These are phyloP conservation scores for Kodamaea leandrae DNA, from an alignment of 805 yeast species.

Conservation along the genomic window DNA sequence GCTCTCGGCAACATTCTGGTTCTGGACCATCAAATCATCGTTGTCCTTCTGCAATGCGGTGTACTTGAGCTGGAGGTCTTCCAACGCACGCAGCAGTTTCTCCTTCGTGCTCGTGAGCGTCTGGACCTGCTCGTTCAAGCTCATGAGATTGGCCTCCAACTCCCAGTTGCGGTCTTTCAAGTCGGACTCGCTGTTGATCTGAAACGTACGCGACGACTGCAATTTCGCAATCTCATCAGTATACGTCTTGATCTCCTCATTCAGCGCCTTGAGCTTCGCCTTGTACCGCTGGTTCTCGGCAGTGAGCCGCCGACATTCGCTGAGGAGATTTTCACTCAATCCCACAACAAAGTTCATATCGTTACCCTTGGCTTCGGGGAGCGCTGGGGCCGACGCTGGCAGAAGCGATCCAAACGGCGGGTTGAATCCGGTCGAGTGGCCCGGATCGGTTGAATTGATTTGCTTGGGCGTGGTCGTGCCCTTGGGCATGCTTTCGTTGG, in stretches of 20 bases:
- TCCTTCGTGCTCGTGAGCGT: conserved; percentile 40
- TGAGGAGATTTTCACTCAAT: conserved; percentile 65
- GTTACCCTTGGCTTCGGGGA: conserved; percentile 49
- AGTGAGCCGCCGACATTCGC: conserved; percentile 68
- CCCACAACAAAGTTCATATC: conserved; percentile 74
- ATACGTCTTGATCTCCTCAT: conserved; percentile 41
- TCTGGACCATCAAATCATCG: conserved; percentile 45
- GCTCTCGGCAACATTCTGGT: conserved; percentile 39
- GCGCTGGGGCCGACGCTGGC: conserved; percentile 20
- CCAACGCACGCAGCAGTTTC: conserved; percentile 31
- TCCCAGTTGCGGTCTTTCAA: conserved; percentile 65
- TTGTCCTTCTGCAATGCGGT: conserved; percentile 41
- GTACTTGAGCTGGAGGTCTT: conserved; percentile 32
- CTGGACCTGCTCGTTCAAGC: conserved; percentile 42
- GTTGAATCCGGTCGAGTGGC: no score
- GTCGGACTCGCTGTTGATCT: conserved; percentile 43
- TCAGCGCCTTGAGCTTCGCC: conserved; percentile 38
- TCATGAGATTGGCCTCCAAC: conserved; percentile 52
- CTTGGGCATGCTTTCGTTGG: conserved; percentile 2
- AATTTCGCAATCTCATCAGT: conserved; percentile 35
- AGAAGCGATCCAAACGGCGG: background rate
- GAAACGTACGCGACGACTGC: conserved; percentile 32
- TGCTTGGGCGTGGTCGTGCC: conserved; percentile 3
- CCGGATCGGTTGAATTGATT: no score
- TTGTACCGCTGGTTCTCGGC: conserved; percentile 57